These are phyloP conservation scores for Amanita phalloides DNA, from an alignment of 768 basidiomycete genomes.

Conservation along the genomic window DNA sequence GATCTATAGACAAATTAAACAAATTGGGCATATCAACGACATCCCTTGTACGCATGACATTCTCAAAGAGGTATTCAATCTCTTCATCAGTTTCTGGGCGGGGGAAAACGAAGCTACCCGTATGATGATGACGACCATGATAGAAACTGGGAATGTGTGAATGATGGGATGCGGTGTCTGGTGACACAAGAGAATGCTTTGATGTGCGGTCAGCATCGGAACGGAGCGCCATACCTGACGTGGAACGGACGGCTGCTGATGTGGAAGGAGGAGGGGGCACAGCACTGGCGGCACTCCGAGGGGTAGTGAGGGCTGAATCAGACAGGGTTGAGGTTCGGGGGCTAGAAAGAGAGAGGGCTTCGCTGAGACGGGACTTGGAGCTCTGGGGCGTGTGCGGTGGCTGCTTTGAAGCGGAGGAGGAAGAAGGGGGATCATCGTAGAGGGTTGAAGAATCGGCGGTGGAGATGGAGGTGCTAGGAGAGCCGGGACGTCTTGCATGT, in stretches of 20 bases:
- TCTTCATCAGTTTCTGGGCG: constrained; percentile 69
- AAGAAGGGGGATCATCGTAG: constrained; percentile 37
- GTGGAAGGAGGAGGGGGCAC: constrained; percentile 13
- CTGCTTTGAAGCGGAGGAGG: constrained; percentile 18
- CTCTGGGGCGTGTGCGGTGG: constrained; percentile 21
- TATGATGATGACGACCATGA: constrained; percentile 34
- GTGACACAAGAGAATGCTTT: constrained; percentile 45
- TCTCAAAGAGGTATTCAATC: constrained; percentile 73
- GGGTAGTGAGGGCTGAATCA: constrained; percentile 40
- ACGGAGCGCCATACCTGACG: constrained; percentile 39
- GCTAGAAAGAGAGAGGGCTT: constrained; percentile 42
- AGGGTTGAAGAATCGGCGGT: constrained; percentile 51
- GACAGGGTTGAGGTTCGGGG: constrained; percentile 36
- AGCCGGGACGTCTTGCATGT: constrained; percentile 30
- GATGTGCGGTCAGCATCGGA: constrained; percentile 51
- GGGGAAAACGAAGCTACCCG: constrained; percentile 56
- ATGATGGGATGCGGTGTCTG: constrained; percentile 30
- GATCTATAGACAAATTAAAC: constrained; percentile 54
- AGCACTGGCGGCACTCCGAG: constrained; percentile 12
- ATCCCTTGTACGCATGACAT: constrained; percentile 62
- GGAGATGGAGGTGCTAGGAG: constrained; percentile 38
- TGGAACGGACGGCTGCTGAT: constrained; percentile 35
- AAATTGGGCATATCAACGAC: constrained; percentile 49
- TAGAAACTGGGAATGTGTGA: constrained; percentile 44
- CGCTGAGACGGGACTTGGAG: constrained; percentile 38